Evolutionary conservation across 768 basidiomycete species (phyloP).

Genomic region (Naganishia onofrii): DNA sequence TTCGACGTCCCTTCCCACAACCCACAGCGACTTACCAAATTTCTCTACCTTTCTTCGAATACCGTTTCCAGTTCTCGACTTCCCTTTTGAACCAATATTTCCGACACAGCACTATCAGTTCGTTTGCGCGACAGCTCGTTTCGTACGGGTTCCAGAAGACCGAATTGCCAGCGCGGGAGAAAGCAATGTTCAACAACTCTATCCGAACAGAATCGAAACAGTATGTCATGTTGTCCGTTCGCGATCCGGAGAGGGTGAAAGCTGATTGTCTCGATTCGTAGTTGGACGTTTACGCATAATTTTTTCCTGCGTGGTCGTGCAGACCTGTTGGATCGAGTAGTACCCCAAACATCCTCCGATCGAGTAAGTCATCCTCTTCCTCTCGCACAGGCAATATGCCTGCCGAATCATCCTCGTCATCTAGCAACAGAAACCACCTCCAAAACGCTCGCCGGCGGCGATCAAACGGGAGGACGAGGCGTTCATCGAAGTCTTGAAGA

Average conservation of each 20-base stretch:
- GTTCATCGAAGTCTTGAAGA: slow-evolving; percentile 20
- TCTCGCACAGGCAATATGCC: no score
- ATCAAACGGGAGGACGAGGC: slow-evolving; percentile 15
- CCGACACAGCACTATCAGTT: slow-evolving; percentile 20
- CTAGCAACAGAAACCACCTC: not conserved
- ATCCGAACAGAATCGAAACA: slow-evolving; percentile 1
- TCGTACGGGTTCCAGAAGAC: slow-evolving; percentile 17
- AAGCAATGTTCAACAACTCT: not conserved
- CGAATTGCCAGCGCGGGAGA: slow-evolving; percentile 7
- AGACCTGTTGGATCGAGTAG: slow-evolving; percentile 12
- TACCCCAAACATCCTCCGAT: not conserved
- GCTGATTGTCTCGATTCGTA: not conserved
- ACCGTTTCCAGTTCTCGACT: not conserved
- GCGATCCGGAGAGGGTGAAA: not conserved
- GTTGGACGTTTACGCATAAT: slow-evolving; percentile 20
- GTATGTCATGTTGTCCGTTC: not conserved
- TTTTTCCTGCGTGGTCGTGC: slow-evolving; percentile 18
- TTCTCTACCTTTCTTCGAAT: not conserved
- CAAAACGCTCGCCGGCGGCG: slow-evolving; percentile 6
- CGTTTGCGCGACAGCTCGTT: slow-evolving; percentile 17
- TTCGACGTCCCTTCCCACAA: not conserved
- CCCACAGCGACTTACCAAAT: not conserved
- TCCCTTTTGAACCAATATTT: slow-evolving; percentile 18
- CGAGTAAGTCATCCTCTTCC: slow-evolving; percentile 3
- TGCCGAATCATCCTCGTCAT: not conserved